Conservation (phyloP, 768 basidiomycete species). For the Tubosaeta sp. region DNA sequence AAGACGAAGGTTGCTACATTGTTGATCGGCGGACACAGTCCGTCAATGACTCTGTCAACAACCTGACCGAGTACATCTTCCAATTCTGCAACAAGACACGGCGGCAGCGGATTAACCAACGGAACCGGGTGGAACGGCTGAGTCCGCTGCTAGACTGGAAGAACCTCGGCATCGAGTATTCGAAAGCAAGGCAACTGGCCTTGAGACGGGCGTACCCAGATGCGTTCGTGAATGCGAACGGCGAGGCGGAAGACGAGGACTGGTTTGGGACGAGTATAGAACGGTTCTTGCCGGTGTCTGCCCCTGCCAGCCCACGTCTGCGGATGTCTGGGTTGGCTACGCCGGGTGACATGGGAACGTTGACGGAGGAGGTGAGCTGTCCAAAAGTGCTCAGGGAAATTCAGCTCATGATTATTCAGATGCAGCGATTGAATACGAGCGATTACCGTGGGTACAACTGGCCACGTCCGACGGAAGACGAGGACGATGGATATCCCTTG, state of each 20-base stretch:
- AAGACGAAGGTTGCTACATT: slow-evolving; percentile 96
- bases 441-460: slow-evolving; percentile 69
- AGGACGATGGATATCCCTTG: slow-evolving; percentile 91
- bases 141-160: slow-evolving; percentile 97
- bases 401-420: slow-evolving; percentile 39
- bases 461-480: slow-evolving; percentile 61
- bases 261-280: slow-evolving; percentile 53
- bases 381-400: not conserved
- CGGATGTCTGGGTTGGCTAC: slow-evolving; percentile 74
- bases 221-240: slow-evolving; percentile 66
- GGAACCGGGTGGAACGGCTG: slow-evolving; percentile 94
- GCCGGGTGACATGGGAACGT: slow-evolving; percentile 88
- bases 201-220: slow-evolving; percentile 94
- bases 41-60: slow-evolving; percentile 87
- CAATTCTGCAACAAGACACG: slow-evolving; percentile 76
- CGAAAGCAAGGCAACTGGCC: slow-evolving; percentile 89
- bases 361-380: slow-evolving; percentile 71
- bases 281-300: slow-evolving; percentile 65
- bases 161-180: slow-evolving; percentile 94
- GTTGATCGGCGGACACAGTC: slow-evolving; percentile 88
- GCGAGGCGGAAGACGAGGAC: slow-evolving; percentile 45
- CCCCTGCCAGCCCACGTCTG: slow-evolving; percentile 85
- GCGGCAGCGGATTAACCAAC: slow-evolving; percentile 97
- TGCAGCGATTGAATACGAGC: slow-evolving; percentile 84
- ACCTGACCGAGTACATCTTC: slow-evolving; percentile 74